Base-by-base conservation (phyloP, 2,329 filamentous ascomycete genomes). In the Trichothecium sympodiale region DNA sequence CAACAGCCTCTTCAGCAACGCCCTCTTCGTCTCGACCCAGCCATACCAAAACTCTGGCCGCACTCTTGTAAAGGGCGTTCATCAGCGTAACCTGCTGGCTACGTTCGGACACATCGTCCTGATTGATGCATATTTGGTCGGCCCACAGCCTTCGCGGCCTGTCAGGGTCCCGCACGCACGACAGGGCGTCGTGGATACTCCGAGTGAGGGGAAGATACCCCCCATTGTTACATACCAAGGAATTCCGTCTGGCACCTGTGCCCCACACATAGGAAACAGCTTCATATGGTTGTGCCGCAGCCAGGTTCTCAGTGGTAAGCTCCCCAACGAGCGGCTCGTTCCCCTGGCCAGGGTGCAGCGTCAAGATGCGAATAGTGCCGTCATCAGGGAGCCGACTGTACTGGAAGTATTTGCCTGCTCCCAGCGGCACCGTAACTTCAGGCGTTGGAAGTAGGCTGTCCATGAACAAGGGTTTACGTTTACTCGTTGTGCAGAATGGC, bases 111-210 rank as follows among this genome's bases (percentile, higher is more conserved):
- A 54, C 43, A 31, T 61, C 52, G 3, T 48, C 46, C 38, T 62
- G 59, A 37, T 62, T 59, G 37, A 62, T 60, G 42, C 59, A 62
- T 29, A 62, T 45, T 43, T 61, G 58, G 27, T 62, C 59, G 3
- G 60, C 53, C 59, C 59, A 62, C 6, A 62, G 44, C 20, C 55
- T 42, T 3, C 55, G 48, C 20, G 43, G 41, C 16, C 25, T 17
- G 10, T 45, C 45, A 14, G 45, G 30, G 28, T 45, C 43, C 31
- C 56, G 45, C 38, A 58, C 36, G 3, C 54, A 48, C 13, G 34
- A 38, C 17, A 59, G 44, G 16, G 55, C 56, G 27, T 48, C 52
- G 16, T 49, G 41, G 18, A 58, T 46, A 38, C 51, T 56, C 37
- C 38, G 40, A 10, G 53, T 57, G 9, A 57, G 38, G 15, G 48